Conservation (phyloP, 1,139 yeast species). For the Maudiozyma humilis region DNA sequence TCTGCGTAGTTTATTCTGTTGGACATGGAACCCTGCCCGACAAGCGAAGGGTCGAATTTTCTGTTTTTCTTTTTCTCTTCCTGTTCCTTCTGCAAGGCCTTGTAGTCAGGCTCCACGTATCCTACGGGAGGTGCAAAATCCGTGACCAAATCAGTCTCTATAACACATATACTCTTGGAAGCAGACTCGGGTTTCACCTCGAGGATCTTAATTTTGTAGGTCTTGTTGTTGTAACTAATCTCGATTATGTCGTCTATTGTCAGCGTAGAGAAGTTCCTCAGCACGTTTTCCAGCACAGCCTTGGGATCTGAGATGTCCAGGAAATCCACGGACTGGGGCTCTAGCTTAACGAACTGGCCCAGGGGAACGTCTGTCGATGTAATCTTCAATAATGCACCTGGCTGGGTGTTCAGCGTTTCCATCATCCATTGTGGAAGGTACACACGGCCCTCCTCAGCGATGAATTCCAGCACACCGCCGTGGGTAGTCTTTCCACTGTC, state of each 20-base stretch:
- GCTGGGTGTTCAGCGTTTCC: conserved; percentile 59
- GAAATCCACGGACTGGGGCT: conserved; percentile 91
- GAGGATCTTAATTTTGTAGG: conserved; percentile 73
- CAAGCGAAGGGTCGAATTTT: conserved; percentile 32
- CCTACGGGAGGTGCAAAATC: conserved; percentile 99
- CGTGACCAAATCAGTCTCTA: conserved; percentile 93
- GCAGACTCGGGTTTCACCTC: conserved; percentile 77
- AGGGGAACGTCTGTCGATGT: conserved; percentile 72
- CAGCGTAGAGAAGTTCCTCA: conserved; percentile 81
- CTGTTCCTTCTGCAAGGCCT: conserved; percentile 20
- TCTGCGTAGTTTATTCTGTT: conserved; percentile 61
- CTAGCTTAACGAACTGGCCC: conserved; percentile 84
- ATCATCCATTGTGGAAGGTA: conserved; percentile 98
- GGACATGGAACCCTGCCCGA: conserved; percentile 68
- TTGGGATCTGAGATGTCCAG: conserved; percentile 92
- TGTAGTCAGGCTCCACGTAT: conserved; percentile 79
- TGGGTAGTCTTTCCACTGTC: conserved; percentile 56
- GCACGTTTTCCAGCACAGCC: conserved; percentile 88
- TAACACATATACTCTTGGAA: conserved; percentile 72
- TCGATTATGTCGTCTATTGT: conserved; percentile 82
- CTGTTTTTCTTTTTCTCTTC: conserved; percentile 15
- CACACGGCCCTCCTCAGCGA: conserved; percentile 94
- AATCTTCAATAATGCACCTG: conserved; percentile 74
- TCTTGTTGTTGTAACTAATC: conserved; percentile 70
- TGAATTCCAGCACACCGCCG: conserved; percentile 92